These are phyloP conservation scores for Yamadazyma endophytica DNA, from an alignment of 805 yeast species.

Conservation along the genomic window DNA sequence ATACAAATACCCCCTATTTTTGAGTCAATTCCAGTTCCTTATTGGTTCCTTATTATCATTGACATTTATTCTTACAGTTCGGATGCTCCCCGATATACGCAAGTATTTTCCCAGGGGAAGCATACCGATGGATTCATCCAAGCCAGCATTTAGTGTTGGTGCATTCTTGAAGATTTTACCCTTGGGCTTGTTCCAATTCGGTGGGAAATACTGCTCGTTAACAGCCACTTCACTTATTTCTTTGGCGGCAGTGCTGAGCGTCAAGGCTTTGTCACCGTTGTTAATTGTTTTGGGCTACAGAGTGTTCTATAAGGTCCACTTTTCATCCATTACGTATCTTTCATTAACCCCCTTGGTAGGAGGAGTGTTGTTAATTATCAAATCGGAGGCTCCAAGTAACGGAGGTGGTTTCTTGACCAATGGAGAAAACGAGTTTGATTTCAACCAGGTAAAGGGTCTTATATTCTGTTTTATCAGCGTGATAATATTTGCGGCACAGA, in stretches of 20 bases:
- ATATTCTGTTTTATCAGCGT: slow-evolving; percentile 64
- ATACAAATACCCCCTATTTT: slow-evolving; percentile 58
- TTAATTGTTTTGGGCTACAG: slow-evolving; percentile 56
- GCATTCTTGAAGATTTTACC: slow-evolving; percentile 51
- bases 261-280: slow-evolving; percentile 65
- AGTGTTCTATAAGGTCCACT: slow-evolving; percentile 43
- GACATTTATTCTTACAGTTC: slow-evolving; percentile 31
- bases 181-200: slow-evolving; percentile 60
- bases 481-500: slow-evolving; percentile 76
- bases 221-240: slow-evolving; percentile 64
- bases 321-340: slow-evolving; percentile 48
- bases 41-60: slow-evolving; percentile 45
- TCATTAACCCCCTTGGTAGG: slow-evolving; percentile 48
- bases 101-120: slow-evolving; percentile 50
- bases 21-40: slow-evolving; percentile 62
- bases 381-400: slow-evolving; percentile 19
- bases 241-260: slow-evolving; percentile 65
- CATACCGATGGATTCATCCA: slow-evolving; percentile 37
- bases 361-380: slow-evolving; percentile 51
- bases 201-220: slow-evolving; percentile 59
- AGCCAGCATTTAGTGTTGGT: slow-evolving; percentile 19
- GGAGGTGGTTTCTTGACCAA: slow-evolving; percentile 7
- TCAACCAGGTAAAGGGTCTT: slow-evolving; percentile 53
- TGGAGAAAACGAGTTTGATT: neutral
- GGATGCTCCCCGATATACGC: slow-evolving; percentile 24